Percentiles rank a stretch among this genome's conserved stretches.
Conservation (phyloP, 495 filamentous ascomycete genomes). For the Barbatosphaeria neglecta region DNA sequence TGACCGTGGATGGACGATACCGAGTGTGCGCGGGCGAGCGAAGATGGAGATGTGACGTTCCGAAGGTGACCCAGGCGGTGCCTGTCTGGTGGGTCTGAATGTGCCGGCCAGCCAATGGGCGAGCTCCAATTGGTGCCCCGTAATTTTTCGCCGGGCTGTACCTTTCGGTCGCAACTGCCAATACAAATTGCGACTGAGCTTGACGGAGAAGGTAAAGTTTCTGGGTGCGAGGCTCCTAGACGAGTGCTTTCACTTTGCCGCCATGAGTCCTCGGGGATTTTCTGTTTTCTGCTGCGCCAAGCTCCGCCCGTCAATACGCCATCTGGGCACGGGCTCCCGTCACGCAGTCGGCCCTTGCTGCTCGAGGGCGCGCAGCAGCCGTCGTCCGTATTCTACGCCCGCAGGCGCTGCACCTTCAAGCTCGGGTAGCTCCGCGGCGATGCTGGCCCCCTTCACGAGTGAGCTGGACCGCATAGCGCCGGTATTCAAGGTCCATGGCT, state of each 20-base stretch:
- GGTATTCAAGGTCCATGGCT: constrained; percentile 71
- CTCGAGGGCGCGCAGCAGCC: no score
- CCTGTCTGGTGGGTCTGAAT: background rate
- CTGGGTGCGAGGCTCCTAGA: no score
- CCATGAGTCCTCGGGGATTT: constrained; percentile 14
- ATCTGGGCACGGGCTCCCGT: background rate
- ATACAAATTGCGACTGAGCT: no score
- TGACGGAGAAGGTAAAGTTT: no score
- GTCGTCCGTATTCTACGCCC: constrained; percentile 32
- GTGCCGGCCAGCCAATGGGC: background rate
- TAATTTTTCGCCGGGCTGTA: no score
- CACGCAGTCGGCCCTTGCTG: no score
- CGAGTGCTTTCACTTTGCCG: no score
- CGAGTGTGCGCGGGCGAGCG: background rate
- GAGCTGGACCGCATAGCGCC: constrained; percentile 87
- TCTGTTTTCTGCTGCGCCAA: constrained; percentile 9
- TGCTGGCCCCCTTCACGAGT: constrained; percentile 55
- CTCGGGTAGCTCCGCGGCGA: constrained; percentile 18
- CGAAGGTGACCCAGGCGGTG: background rate
- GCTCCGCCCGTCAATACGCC: background rate
- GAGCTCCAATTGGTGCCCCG: background rate
- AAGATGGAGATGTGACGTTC: background rate
- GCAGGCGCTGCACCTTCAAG: constrained; percentile 14
- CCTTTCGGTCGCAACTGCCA: no score
- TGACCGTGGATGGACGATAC: constrained; percentile 9